Evolutionary conservation across 208 protist species (phyloP).

Genomic region (Acanthamoeba triangularis): DNA sequence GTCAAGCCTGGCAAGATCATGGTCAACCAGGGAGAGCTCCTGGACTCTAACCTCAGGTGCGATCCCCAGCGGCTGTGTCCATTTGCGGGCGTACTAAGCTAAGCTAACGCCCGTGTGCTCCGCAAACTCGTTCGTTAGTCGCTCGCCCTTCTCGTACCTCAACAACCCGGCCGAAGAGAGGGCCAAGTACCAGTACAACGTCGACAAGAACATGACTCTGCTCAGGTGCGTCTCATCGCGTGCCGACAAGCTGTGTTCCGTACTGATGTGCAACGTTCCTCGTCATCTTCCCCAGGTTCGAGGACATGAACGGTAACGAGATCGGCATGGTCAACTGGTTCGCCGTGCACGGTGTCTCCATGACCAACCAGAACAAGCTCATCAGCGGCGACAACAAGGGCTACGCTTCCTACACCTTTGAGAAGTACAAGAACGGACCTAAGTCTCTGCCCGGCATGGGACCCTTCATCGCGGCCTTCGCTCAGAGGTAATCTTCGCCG

Average conservation of each 20-base stretch:
- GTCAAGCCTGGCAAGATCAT: conserved; percentile 73
- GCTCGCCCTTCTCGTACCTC: conserved; percentile 84
- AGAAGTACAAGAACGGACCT: conserved; percentile 78
- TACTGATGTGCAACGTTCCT: neutral
- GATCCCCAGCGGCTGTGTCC: neutral
- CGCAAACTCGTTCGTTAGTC: conserved; percentile 22
- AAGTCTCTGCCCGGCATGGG: conserved; percentile 71
- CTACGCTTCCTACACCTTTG: conserved; percentile 86
- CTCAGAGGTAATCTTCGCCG: conserved; percentile 62
- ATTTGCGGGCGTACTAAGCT: neutral
- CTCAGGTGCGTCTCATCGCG: conserved; percentile 41
- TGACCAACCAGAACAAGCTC: conserved; percentile 88
- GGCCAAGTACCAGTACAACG: conserved; percentile 83
- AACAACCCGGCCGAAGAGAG: conserved; percentile 86
- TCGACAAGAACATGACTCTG: conserved; percentile 86
- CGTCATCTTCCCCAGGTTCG: neutral
- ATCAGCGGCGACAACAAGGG: conserved; percentile 90
- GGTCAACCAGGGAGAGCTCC: conserved; percentile 76
- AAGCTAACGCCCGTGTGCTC: no score
- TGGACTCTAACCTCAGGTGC: conserved; percentile 82
- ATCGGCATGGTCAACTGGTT: conserved; percentile 84
- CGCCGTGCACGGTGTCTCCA: conserved; percentile 87
- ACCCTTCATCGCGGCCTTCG: conserved; percentile 88
- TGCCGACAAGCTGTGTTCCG: no score
- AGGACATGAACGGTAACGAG: conserved; percentile 79